Evolutionary conservation across 176 grass and related monocot species (phyloP).

Genomic region (Pharus latifolius): DNA sequence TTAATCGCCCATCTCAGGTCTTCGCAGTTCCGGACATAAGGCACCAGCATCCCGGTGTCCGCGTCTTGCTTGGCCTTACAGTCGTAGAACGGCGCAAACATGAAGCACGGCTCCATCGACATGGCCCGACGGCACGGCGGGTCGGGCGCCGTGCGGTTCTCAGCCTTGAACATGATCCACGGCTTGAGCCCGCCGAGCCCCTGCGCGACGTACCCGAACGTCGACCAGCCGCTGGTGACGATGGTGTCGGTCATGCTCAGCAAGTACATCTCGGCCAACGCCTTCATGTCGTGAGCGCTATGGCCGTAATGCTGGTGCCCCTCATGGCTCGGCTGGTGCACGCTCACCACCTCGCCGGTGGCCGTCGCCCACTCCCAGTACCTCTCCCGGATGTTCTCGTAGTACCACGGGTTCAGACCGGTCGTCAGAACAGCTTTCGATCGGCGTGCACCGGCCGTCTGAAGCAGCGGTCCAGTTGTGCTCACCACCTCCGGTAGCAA

Average conservation of each 20-base stretch:
- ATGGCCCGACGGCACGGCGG: conserved; percentile 17
- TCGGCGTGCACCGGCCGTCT: background rate
- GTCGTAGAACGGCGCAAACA: conserved; percentile 25
- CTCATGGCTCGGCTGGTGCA: conserved; percentile 72
- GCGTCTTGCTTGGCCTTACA: conserved; percentile 7
- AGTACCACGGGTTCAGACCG: conserved; percentile 35
- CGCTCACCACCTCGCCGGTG: conserved; percentile 34
- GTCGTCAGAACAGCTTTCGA: conserved; percentile 25
- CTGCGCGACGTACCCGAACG: conserved; percentile 36
- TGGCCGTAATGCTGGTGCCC: conserved; percentile 29
- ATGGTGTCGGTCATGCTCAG: conserved; percentile 36
- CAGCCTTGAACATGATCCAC: conserved; percentile 39
- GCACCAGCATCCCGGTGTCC: conserved; percentile 23
- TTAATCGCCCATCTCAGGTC: conserved; percentile 42
- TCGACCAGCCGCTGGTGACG: conserved; percentile 45
- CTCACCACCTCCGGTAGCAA: conserved; percentile 15
- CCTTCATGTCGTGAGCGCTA: conserved; percentile 51
- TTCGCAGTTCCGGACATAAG: conserved; percentile 32
- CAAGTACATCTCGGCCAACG: conserved; percentile 54
- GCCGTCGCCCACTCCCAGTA: conserved; percentile 46
- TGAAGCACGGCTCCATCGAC: conserved; percentile 37
- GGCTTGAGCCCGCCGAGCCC: conserved; percentile 40
- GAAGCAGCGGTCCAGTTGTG: background rate
- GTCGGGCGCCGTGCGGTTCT: conserved; percentile 14
- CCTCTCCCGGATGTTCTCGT: conserved; percentile 41